Evolutionary conservation across 2,329 filamentous ascomycete genomes (phyloP), one percentile per base, ranked within the genome.

Genomic region (Penicillium concentricum): DNA sequence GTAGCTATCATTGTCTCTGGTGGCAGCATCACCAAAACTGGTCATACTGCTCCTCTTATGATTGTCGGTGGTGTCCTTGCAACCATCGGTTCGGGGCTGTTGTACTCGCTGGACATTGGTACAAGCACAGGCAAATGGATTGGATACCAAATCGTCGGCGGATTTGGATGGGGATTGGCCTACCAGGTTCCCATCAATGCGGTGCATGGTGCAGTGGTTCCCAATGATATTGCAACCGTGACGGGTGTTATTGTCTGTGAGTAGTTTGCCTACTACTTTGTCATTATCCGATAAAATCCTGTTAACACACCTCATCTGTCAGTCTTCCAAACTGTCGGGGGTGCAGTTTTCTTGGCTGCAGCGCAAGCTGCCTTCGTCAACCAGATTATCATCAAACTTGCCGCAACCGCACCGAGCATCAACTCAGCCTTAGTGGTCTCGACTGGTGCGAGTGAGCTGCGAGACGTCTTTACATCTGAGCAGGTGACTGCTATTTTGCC

Each of bases 141-240:
- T 24, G 73, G 73, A 2, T 76, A 75, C 48, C 73, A 76, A 58
- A 65, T 71, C 18, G 3, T 57, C 75, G 20, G 58, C 61, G 13
- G 73, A 69, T 16, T 57, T 69, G 70, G 67, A n/a, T 44, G 64
- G 22, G 71, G 66, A 12, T 51, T 69, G n/a, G 34, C 47, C 5
- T 51, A 56, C 18, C 66, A 64, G 39, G 47, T 71, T 60, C 60
- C 69, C 46, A 57, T 69, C 4, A 61, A 59, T 32, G 62, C 62
- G 35, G 62, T 60, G 4, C 62, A 68, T 38, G 62, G 58, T 18
- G 5, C 24, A n/a, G 34, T 20, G 22, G 44, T 15, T 16, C 38
- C 38, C 13, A 41, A 20, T 41, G 38, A 41, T 41, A 41, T 41
- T 22, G 38, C 38, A 41, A 13, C 38, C 20, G 38, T 41, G 38